Conservation (phyloP, 1,284 basidiomycete genomes). For the Athelia psychrophila region DNA sequence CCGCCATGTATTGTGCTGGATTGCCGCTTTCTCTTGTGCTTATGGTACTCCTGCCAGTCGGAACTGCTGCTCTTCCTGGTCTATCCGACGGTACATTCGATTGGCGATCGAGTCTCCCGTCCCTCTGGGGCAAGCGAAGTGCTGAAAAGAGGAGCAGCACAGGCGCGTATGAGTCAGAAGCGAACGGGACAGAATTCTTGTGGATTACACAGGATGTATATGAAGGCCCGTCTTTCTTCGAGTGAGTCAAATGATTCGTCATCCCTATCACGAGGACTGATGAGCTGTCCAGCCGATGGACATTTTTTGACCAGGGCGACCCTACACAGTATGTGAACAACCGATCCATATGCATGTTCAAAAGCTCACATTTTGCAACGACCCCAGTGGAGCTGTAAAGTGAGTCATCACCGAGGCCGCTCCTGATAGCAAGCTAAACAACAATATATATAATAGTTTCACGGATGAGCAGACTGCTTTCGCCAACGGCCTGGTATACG, state of each 20-base stretch:
- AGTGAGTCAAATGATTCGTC: constrained; percentile 19
- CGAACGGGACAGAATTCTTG: not conserved
- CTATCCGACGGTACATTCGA: not conserved
- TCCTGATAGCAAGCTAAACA: constrained; percentile 4
- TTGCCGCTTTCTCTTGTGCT: not conserved
- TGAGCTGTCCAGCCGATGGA: constrained; percentile 41
- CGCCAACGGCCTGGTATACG: constrained; percentile 44
- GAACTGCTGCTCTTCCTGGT: not conserved
- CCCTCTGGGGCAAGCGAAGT: not conserved
- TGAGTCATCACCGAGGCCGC: constrained; percentile 29
- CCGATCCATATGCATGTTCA: constrained; percentile 1
- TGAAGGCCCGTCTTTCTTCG: constrained; percentile 23
- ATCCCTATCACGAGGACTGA: not conserved
- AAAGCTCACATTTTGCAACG: constrained; percentile 10
- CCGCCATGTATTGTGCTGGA: not conserved
- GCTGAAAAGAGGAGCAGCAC: not conserved
- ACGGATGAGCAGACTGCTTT: constrained; percentile 49
- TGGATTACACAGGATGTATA: not conserved
- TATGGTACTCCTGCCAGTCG: not conserved
- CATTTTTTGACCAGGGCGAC: constrained; percentile 58
- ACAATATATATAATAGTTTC: constrained; percentile 38
- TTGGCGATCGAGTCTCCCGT: not conserved
- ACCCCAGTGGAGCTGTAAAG: constrained; percentile 56
- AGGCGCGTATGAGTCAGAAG: not conserved
- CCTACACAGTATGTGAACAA: constrained; percentile 55